Conservation (phyloP, 495 filamentous ascomycete genomes). For the Parathielavia hyrcaniae region DNA sequence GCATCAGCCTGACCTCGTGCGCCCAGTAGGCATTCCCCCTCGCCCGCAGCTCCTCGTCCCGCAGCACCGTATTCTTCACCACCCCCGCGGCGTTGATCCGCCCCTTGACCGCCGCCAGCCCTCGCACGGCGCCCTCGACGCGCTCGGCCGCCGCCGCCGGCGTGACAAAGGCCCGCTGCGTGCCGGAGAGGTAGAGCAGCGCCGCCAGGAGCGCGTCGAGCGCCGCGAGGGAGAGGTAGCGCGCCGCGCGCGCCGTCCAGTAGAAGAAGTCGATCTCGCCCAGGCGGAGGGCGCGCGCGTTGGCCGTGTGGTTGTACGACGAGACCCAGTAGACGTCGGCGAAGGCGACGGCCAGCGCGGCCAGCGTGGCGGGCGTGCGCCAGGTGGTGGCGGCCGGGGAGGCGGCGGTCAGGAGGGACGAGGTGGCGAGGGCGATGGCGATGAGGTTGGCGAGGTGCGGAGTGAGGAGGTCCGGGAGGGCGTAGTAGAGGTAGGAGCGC, state of each 20-base stretch:
- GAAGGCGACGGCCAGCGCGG: slow-evolving; percentile 51
- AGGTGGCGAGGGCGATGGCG: slow-evolving; percentile 61
- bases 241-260: slow-evolving; percentile 56
- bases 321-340: slow-evolving; percentile 56
- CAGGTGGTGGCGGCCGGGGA: slow-evolving; percentile 51
- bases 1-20: slow-evolving; percentile 48
- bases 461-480: slow-evolving; percentile 61
- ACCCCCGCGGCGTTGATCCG: slow-evolving; percentile 49
- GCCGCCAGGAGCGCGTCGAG: slow-evolving; percentile 56
- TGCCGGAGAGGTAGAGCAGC: slow-evolving; percentile 66
- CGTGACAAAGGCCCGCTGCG: slow-evolving; percentile 56
- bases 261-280: slow-evolving; percentile 60
- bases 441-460: slow-evolving; percentile 74
- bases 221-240: slow-evolving; percentile 52
- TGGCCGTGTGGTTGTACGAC: slow-evolving; percentile 56
- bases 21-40: slow-evolving; percentile 47
- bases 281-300: slow-evolving; percentile 51
- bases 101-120: slow-evolving; percentile 37
- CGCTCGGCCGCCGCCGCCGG: slow-evolving; percentile 43
- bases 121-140: slow-evolving; percentile 39
- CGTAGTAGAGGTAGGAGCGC: slow-evolving; percentile 70
- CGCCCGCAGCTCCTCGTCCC: slow-evolving; percentile 48
- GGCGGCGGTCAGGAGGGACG: slow-evolving; percentile 44
- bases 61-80: slow-evolving; percentile 48
- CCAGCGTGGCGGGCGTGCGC: slow-evolving; percentile 62